phyloP scores from a whole-genome alignment of 495 filamentous ascomycete species.

The Cairneyella variabilis region DNA sequence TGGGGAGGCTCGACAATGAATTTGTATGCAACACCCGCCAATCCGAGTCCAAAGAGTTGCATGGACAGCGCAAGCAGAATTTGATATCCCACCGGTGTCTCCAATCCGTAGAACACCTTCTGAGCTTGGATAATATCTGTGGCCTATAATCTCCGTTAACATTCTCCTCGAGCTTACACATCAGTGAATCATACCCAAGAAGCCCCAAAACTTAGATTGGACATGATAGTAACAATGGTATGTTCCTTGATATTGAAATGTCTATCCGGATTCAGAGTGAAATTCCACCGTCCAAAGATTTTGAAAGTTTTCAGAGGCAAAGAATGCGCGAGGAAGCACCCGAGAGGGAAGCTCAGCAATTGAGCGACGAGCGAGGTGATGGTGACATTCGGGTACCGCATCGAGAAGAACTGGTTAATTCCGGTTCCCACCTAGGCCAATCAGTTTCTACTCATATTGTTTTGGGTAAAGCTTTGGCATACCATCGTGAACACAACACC shows the following conservation, averaged over 20 bases:
- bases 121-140: conserved; percentile 44
- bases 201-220: conserved; percentile 50
- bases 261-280: no score
- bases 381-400: conserved; percentile 50
- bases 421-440: no score
- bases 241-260: conserved; percentile 81
- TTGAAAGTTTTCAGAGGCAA: no score
- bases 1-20: conserved; percentile 63
- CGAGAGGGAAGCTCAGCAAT: conserved; percentile 65
- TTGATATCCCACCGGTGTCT: conserved; percentile 57
- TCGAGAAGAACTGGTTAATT: conserved; percentile 69
- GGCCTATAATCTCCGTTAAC: no score
- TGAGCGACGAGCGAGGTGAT: conserved; percentile 65
- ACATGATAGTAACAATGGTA: conserved; percentile 72
- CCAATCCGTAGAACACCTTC: conserved; percentile 31
- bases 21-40: conserved; percentile 63
- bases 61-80: conserved; percentile 63
- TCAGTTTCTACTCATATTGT: no score
- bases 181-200: conserved; percentile 42
- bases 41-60: conserved; percentile 68
- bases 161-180: no score
- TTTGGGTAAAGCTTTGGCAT: no score
- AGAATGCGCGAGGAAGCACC: no score
- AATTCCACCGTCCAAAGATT: no score
- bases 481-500: no score